These are phyloP conservation scores for Rutstroemia sp. DNA, from an alignment of 2,329 filamentous ascomycete species.

Conservation along the genomic window DNA sequence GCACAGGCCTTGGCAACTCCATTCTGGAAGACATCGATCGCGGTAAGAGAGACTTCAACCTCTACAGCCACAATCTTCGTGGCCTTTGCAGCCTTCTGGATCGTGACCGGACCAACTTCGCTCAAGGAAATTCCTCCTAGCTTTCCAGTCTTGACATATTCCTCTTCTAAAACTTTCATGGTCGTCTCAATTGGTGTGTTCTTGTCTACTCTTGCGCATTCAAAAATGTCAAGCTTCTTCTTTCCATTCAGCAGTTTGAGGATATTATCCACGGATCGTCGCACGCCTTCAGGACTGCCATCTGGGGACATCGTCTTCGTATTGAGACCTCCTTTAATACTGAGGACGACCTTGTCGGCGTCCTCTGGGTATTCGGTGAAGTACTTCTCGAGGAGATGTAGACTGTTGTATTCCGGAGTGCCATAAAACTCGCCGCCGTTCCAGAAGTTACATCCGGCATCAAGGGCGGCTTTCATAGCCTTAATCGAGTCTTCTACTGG, in stretches of 20 bases:
- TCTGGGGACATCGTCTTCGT: conserved; percentile 35
- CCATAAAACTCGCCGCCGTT: conserved; percentile 63
- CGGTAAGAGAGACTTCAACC: conserved; percentile 38
- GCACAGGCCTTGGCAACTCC: conserved; percentile 42
- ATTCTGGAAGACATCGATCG: conserved; percentile 31
- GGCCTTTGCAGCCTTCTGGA: conserved; percentile 34
- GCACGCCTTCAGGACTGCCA: conserved; percentile 45
- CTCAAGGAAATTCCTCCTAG: conserved; percentile 38
- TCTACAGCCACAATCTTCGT: conserved; percentile 39
- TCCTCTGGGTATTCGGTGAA: conserved; percentile 58
- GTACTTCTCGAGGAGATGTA: conserved; percentile 53
- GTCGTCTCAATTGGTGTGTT: conserved; percentile 35
- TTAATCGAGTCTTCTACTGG: conserved; percentile 44
- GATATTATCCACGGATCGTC: conserved; percentile 51
- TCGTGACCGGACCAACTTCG: conserved; percentile 36
- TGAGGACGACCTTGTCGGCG: conserved; percentile 52
- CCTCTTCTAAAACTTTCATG: conserved; percentile 25
- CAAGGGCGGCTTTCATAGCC: conserved; percentile 46
- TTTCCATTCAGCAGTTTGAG: conserved; percentile 40
- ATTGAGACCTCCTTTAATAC: conserved; percentile 51
- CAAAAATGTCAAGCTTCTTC: conserved; percentile 48
- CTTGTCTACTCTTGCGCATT: conserved; percentile 40
- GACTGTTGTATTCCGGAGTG: conserved; percentile 46
- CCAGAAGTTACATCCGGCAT: conserved; percentile 43
- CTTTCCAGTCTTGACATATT: conserved; percentile 36